These are phyloP conservation scores for Erigeron philadelphicus DNA, from an alignment of 140 eudicot genomes.

Conservation along the genomic window DNA sequence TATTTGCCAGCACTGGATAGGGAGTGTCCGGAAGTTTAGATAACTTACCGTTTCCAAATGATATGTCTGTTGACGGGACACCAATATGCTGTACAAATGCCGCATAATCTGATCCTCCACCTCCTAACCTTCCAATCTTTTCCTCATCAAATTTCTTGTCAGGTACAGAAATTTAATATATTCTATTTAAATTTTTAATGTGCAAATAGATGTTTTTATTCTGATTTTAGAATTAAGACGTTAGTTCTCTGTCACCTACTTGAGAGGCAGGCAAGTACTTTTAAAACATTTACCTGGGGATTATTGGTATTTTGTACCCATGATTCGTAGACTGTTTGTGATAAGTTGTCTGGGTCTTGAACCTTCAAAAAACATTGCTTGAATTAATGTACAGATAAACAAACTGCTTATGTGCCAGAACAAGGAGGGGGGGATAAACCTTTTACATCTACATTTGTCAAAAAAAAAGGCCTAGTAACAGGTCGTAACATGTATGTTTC, in stretches of 20 bases:
- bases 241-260: not conserved
- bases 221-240: conserved; percentile 1
- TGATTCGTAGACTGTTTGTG: conserved; percentile 68
- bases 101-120: conserved; percentile 79
- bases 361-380: conserved; percentile 41
- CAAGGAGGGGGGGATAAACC: too few species aligned
- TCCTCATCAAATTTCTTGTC: conserved; percentile 22
- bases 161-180: not conserved
- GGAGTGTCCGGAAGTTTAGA: not conserved
- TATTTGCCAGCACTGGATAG: too few species aligned
- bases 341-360: conserved; percentile 77
- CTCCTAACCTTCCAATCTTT: conserved; percentile 69
- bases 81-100: conserved; percentile 86
- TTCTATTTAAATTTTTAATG: not conserved
- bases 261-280: conserved; percentile 4
- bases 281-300: conserved; percentile 38
- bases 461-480: too few species aligned
- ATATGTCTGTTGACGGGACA: conserved; percentile 64
- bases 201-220: not conserved
- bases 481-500: too few species aligned
- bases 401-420: not conserved
- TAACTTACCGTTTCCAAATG: conserved; percentile 55
- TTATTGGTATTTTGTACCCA: conserved; percentile 45
- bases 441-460: too few species aligned
- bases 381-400: not conserved